Evolutionary conservation across 257 asterid species (phyloP), one percentile per base, ranked within the genome.

Genomic region (Cinchona pubescens): DNA sequence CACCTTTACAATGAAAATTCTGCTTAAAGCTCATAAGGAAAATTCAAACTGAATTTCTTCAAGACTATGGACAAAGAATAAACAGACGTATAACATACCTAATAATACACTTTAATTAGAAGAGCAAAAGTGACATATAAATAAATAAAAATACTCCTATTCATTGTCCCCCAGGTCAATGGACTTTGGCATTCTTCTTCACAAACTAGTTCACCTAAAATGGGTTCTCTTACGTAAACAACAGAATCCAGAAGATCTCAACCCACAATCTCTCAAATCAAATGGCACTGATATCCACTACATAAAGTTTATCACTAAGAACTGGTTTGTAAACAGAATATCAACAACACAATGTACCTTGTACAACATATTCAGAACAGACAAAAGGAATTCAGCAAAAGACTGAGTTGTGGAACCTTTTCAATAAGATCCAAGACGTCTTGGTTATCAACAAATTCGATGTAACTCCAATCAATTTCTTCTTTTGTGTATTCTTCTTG

Each of bases 391-490:
- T 35, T 51, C 64, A 60, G 61, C n/a, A 40, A 12, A 49, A 77
- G 72, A 62, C 63, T 27, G 74, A 66, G 46, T 67, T 70, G 74
- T 60, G 72, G 77, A 81, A 94, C 99, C 99, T 94, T 94, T 88
- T 94, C 99, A 51, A 94, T 89, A 77, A 94, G 97, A 86, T 94
- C 99, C 80, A 94, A 87, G 83, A 92, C 97, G 78, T 94, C 99
- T 84, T 92, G 97, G 81, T 94, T 94, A 83, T 94, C 99, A 55
- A 94, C 97, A 76, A 94, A 94, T 78, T 94, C 97, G 51, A 94
- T 94, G 88, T 92, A 94, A 87, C 98, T 92, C 98, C 98, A 94
- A 77, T 94, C 91, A 79, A 94, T 94, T 88, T 84, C 92, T 86
- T 94, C 97, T 76, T 79, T 92, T 58, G 90, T 87, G 91, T 94